Base-by-base conservation (phyloP, 345 rosid genomes). In the Eucalyptus grandis region DNA sequence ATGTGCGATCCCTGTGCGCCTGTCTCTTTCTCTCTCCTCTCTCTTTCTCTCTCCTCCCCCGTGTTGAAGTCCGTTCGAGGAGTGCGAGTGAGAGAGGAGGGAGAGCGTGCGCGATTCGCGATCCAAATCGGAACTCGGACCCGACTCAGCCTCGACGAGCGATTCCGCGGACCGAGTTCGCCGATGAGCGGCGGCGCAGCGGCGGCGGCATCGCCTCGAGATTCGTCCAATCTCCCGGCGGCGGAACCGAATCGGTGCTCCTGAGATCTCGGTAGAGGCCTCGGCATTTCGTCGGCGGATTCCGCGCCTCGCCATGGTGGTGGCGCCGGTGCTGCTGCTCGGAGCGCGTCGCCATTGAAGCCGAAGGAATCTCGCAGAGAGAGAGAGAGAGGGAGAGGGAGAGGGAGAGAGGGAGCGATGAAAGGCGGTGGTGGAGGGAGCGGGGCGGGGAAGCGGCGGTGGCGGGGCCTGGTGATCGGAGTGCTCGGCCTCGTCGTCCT, bases 401-500 rank as follows among this genome's bases (percentile, higher is more conserved):
- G 31, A 83, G 50, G 1, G 82, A 88, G 91, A 89, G 90, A 89
- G 82, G 0, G 34, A 88, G 50, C 6, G 83, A 91, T 89, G 91
- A 91, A 91, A 89, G 90, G 91, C 88, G 94, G 96, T 24, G 94
- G 93, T 37, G 92, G 89, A 62, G 95, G 92, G 37, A 72, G 87
- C 82, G 94, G 91, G 24, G 88, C 21, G n/a, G 97, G 94, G 62
- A 98, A 98, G 89, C 91, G 97, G 88, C 94, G 99, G 89, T 96
- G 98, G 98, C 93, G 94, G 90, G 91, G 93, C 86, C 93, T 96
- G 83, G 98, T 93, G 30, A 89, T 94, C 62, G 98, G 97, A 37
- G 98, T 97, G 9, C 95, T 96, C 86, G 94, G 95, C 87, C 99
- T 98, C 58, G 97, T 98, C 51, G 60, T 98, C 62, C 97, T 98